Conservation (phyloP, 2,329 filamentous ascomycete genomes). For the Magnaporthiopsis incrustans region DNA sequence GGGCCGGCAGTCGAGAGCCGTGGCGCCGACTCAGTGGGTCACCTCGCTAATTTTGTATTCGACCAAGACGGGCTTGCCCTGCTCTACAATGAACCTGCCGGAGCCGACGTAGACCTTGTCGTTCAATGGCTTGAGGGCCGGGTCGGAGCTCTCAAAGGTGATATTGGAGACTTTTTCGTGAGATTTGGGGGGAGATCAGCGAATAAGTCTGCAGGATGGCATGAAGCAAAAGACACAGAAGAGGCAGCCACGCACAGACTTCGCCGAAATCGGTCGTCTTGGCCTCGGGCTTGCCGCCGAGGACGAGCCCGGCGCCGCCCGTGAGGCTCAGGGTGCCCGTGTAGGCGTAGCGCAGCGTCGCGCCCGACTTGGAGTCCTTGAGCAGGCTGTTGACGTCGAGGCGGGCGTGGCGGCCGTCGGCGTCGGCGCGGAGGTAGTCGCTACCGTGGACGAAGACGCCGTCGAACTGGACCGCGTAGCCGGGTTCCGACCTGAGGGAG, state of each 20-base stretch:
- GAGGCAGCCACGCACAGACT: slow-evolving; percentile 22
- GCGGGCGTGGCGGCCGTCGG: slow-evolving; percentile 25
- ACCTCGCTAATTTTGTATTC: slow-evolving; percentile 39
- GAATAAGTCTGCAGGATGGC: too few species aligned
- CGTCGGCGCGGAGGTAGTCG: slow-evolving; percentile 32
- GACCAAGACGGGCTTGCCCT: slow-evolving; percentile 28
- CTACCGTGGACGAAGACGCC: slow-evolving; percentile 29
- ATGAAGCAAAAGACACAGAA: too few species aligned
- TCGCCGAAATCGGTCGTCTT: slow-evolving; percentile 30
- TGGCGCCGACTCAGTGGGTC: slow-evolving; percentile 9
- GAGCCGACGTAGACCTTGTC: slow-evolving; percentile 31
- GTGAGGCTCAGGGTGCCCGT: slow-evolving; percentile 26
- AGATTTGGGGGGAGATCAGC: neutral
- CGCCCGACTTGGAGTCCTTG: slow-evolving; percentile 23
- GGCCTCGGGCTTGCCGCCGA: slow-evolving; percentile 25
- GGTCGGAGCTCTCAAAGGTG: slow-evolving; percentile 28
- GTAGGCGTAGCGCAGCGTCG: slow-evolving; percentile 27
- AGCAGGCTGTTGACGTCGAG: slow-evolving; percentile 30
- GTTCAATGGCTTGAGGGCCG: slow-evolving; percentile 26
- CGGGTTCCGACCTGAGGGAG: slow-evolving; percentile 25
- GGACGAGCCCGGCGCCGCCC: slow-evolving; percentile 22
- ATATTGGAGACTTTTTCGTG: slow-evolving; percentile 24
- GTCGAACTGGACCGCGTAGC: slow-evolving; percentile 29
- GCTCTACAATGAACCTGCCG: slow-evolving; percentile 32
- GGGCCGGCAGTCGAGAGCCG: too few species aligned